These are phyloP conservation scores for Albophoma yamanashiensis DNA, from an alignment of 2,329 filamentous ascomycete species.

Conservation along the genomic window DNA sequence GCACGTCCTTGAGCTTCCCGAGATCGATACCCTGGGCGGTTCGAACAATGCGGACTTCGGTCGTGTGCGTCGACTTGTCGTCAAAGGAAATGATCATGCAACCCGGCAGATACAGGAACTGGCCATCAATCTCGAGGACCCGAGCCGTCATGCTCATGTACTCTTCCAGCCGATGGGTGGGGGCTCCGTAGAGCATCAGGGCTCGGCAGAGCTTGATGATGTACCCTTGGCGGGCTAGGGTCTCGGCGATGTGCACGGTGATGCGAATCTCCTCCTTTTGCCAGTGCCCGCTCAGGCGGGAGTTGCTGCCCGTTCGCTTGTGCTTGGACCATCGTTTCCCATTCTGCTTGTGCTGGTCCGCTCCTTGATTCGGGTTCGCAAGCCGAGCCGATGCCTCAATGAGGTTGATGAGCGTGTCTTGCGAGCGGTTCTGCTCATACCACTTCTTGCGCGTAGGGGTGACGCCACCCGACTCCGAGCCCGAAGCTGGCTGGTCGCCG, in stretches of 20 bases:
- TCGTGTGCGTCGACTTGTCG: slow-evolving; percentile 54
- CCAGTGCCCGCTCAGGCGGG: slow-evolving; percentile 24
- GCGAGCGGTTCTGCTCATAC: slow-evolving; percentile 36
- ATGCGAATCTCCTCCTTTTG: slow-evolving; percentile 35
- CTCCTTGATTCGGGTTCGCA: slow-evolving; percentile 8
- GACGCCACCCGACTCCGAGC: slow-evolving; percentile 23
- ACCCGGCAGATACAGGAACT: slow-evolving; percentile 81
- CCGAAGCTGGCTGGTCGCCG: slow-evolving; percentile 17
- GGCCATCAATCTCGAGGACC: slow-evolving; percentile 74
- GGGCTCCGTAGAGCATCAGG: slow-evolving; percentile 80
- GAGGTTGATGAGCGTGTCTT: slow-evolving; percentile 34
- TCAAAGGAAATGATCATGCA: slow-evolving; percentile 92
- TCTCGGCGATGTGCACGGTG: slow-evolving; percentile 48
- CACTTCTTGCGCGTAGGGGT: slow-evolving; percentile 35
- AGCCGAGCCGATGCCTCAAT: slow-evolving; percentile 31
- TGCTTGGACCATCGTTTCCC: slow-evolving; percentile 23
- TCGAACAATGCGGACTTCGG: slow-evolving; percentile 55
- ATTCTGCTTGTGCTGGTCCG: slow-evolving; percentile 7
- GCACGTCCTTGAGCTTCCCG: slow-evolving; percentile 49
- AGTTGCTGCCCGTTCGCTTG: slow-evolving; percentile 24
- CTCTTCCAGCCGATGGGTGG: slow-evolving; percentile 81
- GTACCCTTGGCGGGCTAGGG: slow-evolving; percentile 69
- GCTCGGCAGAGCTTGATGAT: slow-evolving; percentile 74
- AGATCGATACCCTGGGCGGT: slow-evolving; percentile 47
- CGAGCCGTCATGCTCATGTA: slow-evolving; percentile 80